A percentile compares a stretch with the other conserved stretches of the same genome.
Evolutionary conservation across 169 alveolate species (phyloP).

Genomic region (Babesia ovis): DNA sequence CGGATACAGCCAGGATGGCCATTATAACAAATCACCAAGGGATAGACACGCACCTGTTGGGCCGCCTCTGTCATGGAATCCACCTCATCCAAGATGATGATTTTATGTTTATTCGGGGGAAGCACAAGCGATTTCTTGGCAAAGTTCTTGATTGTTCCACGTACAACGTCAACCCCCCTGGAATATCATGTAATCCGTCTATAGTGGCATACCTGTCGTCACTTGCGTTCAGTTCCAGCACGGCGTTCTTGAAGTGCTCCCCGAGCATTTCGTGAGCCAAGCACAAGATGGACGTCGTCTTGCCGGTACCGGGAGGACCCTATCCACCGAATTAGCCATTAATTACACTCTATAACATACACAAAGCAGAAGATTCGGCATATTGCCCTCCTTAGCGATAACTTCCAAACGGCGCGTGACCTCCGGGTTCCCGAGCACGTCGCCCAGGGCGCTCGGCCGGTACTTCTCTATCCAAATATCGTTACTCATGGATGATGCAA

Average conservation of each 20-base stretch:
- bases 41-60: slow-evolving; percentile 84
- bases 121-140: slow-evolving; percentile 93
- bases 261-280: slow-evolving; percentile 96
- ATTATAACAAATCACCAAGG: too few relatives aligned
- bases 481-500: slow-evolving; percentile 30
- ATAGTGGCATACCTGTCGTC: slow-evolving; percentile 87
- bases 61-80: slow-evolving; percentile 99
- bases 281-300: slow-evolving; percentile 97
- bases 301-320: slow-evolving; percentile 99
- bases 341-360: slow-evolving; percentile 54
- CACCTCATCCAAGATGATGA: slow-evolving; percentile 98
- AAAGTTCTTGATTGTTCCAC: slow-evolving; percentile 95
- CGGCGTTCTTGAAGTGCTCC: slow-evolving; percentile 85
- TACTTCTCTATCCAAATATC: slow-evolving; percentile 95
- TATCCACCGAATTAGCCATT: slow-evolving; percentile 5
- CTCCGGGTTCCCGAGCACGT: slow-evolving; percentile 95
- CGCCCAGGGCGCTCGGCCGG: slow-evolving; percentile 93
- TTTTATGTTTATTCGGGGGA: slow-evolving; percentile 94
- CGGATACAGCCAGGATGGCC: too few relatives aligned
- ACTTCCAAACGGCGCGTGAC: slow-evolving; percentile 89
- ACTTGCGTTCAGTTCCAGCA: slow-evolving; percentile 97
- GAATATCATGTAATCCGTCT: too few relatives aligned
- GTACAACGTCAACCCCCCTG: slow-evolving; percentile 97
- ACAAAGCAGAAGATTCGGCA: slow-evolving; percentile 95
- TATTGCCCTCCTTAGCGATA: slow-evolving; percentile 93